Evolutionary conservation across 1,284 basidiomycete species (phyloP).

Genomic region (Salmacisia buchloeana): DNA sequence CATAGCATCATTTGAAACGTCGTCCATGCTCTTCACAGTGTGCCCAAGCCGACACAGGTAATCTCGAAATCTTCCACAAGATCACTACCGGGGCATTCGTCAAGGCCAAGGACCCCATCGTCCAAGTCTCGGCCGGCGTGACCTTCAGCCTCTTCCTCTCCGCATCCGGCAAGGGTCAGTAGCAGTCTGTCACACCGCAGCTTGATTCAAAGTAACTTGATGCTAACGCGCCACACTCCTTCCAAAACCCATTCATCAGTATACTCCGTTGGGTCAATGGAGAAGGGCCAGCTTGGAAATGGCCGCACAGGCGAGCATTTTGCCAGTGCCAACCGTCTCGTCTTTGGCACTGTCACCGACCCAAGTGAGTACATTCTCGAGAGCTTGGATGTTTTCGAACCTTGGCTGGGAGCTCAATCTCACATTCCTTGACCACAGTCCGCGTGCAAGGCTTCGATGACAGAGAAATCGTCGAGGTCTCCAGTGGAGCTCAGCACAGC

Average conservation of each 20-base stretch:
- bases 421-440: neutral
- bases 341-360: conserved; percentile 70
- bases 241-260: conserved; percentile 53
- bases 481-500: conserved; percentile 20
- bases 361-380: conserved; percentile 58
- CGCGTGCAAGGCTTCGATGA: conserved; percentile 24
- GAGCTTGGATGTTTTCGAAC: neutral
- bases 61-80: conserved; percentile 58
- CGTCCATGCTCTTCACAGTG: neutral
- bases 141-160: conserved; percentile 78
- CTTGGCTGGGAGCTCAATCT: neutral
- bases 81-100: conserved; percentile 56
- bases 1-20: neutral
- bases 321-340: conserved; percentile 72
- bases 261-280: conserved; percentile 82
- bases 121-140: conserved; percentile 72
- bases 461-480: conserved; percentile 19
- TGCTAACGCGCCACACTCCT: neutral
- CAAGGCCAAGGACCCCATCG: conserved; percentile 61
- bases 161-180: conserved; percentile 60
- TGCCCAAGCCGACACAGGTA: neutral
- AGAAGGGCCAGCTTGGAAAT: conserved; percentile 86
- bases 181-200: neutral
- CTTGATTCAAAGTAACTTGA: conserved; percentile 3
- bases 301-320: conserved; percentile 83